phyloP scores from a whole-genome alignment of 352 stramenopile genomes.

The Lagenidium sp. region DNA sequence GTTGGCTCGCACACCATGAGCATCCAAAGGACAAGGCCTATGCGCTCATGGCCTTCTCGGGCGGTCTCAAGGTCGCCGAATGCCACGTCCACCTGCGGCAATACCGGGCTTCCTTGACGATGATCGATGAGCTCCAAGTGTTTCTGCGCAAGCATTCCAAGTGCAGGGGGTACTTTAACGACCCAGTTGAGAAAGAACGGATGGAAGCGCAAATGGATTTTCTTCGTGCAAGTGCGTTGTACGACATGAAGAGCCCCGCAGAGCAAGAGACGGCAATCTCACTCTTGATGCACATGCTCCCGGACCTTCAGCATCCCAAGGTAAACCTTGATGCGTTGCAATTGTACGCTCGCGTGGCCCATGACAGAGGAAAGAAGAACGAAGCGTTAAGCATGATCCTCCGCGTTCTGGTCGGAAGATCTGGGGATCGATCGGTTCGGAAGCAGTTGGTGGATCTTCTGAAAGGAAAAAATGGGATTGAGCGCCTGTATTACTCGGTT shows the following conservation, averaged over 20 bases:
- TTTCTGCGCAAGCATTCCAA: constrained; percentile 27
- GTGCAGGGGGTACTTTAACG: constrained; percentile 16
- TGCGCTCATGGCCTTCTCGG: constrained; percentile 23
- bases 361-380: constrained; percentile 44
- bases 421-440: constrained; percentile 38
- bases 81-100: constrained; percentile 29
- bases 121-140: constrained; percentile 30
- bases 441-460: constrained; percentile 40
- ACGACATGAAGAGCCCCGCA: constrained; percentile 22
- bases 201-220: constrained; percentile 41
- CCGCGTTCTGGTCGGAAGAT: constrained; percentile 41
- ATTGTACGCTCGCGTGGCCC: constrained; percentile 48
- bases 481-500: constrained; percentile 28
- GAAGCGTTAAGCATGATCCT: constrained; percentile 65
- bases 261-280: constrained; percentile 48
- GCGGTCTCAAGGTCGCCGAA: constrained; percentile 30
- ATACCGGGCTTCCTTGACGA: constrained; percentile 17
- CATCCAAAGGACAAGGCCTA: constrained; percentile 15
- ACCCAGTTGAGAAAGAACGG: constrained; percentile 18
- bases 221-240: constrained; percentile 38
- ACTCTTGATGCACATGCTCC: constrained; percentile 43
- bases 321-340: constrained; percentile 62
- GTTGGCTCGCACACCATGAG: constrained; percentile 24
- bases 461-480: constrained; percentile 23
- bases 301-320: constrained; percentile 30